Conservation (phyloP, 768 basidiomycete species). For the Mrakia hoshinonis region DNA sequence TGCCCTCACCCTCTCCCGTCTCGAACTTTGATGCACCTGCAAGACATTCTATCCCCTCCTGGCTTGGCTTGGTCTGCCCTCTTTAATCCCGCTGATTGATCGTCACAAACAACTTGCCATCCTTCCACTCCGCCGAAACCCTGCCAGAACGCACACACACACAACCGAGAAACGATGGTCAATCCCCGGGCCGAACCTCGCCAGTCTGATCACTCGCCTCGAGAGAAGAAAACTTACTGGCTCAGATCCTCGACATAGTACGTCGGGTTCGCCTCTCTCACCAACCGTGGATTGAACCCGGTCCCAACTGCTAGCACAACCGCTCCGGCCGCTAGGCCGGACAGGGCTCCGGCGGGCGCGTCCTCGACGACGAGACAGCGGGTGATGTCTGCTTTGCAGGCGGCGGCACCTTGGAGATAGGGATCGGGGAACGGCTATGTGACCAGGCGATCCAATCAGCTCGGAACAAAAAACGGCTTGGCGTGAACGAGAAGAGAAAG, state of each 20-base stretch:
- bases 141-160: not conserved
- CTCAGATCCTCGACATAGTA: not conserved
- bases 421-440: conserved; percentile 28
- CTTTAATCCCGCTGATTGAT: not conserved
- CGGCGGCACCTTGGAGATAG: conserved; percentile 19
- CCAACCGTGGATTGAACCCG: conserved; percentile 46
- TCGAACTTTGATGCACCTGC: no score
- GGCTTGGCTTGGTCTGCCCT: not conserved
- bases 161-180: no score
- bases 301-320: conserved; percentile 75
- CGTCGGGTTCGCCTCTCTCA: not conserved
- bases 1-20: not conserved
- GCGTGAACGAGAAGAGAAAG: no score
- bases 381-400: conserved; percentile 1
- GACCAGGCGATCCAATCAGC: no score
- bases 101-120: conserved; percentile 3
- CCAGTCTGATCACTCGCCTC: no score
- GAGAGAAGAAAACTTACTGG: not conserved
- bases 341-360: conserved; percentile 68
- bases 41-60: no score
- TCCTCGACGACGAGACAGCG: conserved; percentile 69
- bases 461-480: no score
- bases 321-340: conserved; percentile 68
- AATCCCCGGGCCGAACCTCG: no score
- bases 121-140: not conserved